Evolutionary conservation across 495 filamentous ascomycete genomes (phyloP), one percentile per base, ranked within the genome.

Genomic region (Xylaria cubensis): DNA sequence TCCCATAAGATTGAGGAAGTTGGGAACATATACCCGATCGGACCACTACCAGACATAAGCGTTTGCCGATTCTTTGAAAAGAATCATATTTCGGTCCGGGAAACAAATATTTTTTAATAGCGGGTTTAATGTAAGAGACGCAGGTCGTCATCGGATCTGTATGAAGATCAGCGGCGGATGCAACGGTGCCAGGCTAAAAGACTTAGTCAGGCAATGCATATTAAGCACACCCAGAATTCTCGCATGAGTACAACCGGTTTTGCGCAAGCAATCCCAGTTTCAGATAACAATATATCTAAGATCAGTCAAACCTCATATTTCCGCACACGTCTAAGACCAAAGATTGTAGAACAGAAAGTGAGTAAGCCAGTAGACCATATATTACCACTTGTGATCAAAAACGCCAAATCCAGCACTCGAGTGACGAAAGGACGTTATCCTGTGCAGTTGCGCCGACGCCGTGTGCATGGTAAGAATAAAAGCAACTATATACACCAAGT

Each of bases 401-500:
- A 59, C 51, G 66, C 66, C 66, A 1, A 39, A 29, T 48, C 39
- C 51, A 15, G 19, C 21, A 21, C 26, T 3, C 66, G 1, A 41
- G 15, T 32, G 19, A 61, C 36, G 48, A 59, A 32, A 48, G 39
- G 29, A 51, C 29, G 19, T 9, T 51, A 19, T 62, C 4, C 32
- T 51, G 44, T 48, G 67, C 29, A 12, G 3, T n/a, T 29, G 39
- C 58, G 58, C 58, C 58, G 29, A 17, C 29, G n/a, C 39, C 26
- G 26, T 21, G 19, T 62, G 29, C 67, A 26, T 50, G 29, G 48
- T 56, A 32, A 59, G 15, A 26, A 70, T 70, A 21, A 70, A 63
- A 51, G 13, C 67, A 62, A 48, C 36, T 59, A 59, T 69, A 48
- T 70, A 70, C 56, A 26, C 67, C 42, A 46, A 62, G 13, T 26